Conservation (phyloP, 1,139 yeast genomes). For the Lodderomyces margitis region DNA sequence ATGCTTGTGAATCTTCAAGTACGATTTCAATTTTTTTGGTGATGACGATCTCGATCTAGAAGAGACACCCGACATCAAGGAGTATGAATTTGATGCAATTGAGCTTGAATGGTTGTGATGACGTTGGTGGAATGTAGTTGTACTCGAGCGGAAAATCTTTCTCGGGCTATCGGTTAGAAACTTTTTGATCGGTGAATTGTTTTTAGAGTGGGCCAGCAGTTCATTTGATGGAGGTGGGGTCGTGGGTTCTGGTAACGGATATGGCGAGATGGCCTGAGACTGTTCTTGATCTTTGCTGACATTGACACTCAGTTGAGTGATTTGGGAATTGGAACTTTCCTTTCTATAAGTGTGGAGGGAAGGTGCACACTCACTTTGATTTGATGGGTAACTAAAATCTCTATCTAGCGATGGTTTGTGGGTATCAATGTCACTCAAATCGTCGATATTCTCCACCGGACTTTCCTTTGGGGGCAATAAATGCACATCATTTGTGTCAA, state of each 20-base stretch:
- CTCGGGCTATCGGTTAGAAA: slow-evolving; percentile 37
- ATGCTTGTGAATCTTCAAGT: slow-evolving; percentile 16
- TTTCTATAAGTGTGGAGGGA: slow-evolving; percentile 9
- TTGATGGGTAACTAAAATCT: slow-evolving; percentile 19
- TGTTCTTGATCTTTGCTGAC: slow-evolving; percentile 3
- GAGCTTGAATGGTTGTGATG: slow-evolving; percentile 33
- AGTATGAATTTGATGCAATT: slow-evolving; percentile 28
- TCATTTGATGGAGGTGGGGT: slow-evolving; percentile 15
- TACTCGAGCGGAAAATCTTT: slow-evolving; percentile 21
- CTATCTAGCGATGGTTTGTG: slow-evolving; percentile 23
- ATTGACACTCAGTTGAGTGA: slow-evolving; percentile 3
- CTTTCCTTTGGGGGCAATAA: slow-evolving; percentile 10
- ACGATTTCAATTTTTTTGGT: slow-evolving; percentile 26
- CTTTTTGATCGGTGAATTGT: slow-evolving; percentile 33
- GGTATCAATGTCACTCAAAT: slow-evolving; percentile 23
- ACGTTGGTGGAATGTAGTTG: slow-evolving; percentile 5
- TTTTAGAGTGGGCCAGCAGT: slow-evolving; percentile 2
- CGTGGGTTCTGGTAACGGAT: slow-evolving; percentile 3
- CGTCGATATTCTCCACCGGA: slow-evolving; percentile 28
- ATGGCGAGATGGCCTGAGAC: not conserved
- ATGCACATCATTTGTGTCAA: not conserved
- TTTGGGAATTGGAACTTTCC: slow-evolving; percentile 5
- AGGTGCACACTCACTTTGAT: slow-evolving; percentile 6
- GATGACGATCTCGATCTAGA: slow-evolving; percentile 30
- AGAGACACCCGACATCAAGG: slow-evolving; percentile 27